Evolutionary conservation across 306 rosid genomes (phyloP).

Genomic region (Glycine latifolia): DNA sequence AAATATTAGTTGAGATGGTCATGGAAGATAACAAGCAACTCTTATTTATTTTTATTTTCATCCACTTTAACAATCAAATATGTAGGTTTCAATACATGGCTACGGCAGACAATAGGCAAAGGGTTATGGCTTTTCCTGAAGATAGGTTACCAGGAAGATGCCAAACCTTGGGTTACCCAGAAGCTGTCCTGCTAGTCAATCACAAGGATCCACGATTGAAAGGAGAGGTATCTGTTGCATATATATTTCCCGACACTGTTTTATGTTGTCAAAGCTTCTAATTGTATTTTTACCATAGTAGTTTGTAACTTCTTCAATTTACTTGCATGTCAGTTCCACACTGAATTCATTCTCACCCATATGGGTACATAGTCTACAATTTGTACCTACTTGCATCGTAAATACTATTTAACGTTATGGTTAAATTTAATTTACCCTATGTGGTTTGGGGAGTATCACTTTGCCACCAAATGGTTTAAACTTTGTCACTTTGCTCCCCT

Average conservation of each 20-base stretch:
- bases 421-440: conserved; percentile 10
- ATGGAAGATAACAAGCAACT: conserved; percentile 51
- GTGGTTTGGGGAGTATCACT: conserved; percentile 22
- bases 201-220: conserved; percentile 69
- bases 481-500: conserved; percentile 1
- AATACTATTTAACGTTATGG: background rate
- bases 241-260: conserved; percentile 25
- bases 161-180: conserved; percentile 68
- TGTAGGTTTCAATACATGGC: conserved; percentile 93
- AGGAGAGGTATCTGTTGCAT: conserved; percentile 70
- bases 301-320: background rate
- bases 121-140: conserved; percentile 88
- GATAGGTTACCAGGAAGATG: conserved; percentile 74
- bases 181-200: conserved; percentile 74
- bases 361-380: background rate
- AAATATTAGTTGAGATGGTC: conserved; percentile 53
- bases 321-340: conserved; percentile 13
- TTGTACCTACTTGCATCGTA: background rate
- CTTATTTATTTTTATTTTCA: conserved; percentile 39
- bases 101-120: conserved; percentile 78
- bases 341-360: conserved; percentile 15
- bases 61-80: conserved; percentile 50
- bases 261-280: conserved; percentile 36
- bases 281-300: conserved; percentile 2
- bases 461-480: conserved; percentile 9